Evolutionary conservation across 257 asterid genomes (phyloP).

Genomic region (Nicotiana knightiana): DNA sequence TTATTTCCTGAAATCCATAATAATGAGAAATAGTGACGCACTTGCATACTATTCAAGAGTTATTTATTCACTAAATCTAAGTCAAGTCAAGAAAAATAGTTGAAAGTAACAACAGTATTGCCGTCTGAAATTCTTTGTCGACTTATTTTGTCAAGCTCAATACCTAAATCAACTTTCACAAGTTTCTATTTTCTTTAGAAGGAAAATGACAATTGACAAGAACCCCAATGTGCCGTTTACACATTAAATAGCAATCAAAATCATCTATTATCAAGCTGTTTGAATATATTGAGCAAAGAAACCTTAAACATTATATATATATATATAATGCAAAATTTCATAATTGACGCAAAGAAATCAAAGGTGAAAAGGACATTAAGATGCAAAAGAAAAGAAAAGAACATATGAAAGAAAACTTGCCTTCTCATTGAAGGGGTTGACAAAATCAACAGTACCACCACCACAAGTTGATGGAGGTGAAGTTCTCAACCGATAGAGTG

Average conservation of each 20-base stretch:
- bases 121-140: neutral
- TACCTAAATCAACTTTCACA: neutral
- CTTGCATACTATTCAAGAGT: too few species aligned
- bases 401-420: slow-evolving; percentile 7
- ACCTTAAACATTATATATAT: neutral
- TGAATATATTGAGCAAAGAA: neutral
- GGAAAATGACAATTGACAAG: neutral
- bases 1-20: too few species aligned
- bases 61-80: neutral
- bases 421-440: slow-evolving; percentile 36
- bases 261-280: neutral
- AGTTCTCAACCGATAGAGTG: slow-evolving; percentile 41
- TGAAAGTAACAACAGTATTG: neutral
- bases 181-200: neutral
- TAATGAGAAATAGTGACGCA: too few species aligned
- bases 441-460: slow-evolving; percentile 62
- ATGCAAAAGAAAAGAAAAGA: neutral
- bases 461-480: slow-evolving; percentile 74
- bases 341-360: neutral
- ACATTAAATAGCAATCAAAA: neutral
- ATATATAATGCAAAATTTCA: neutral
- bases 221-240: neutral
- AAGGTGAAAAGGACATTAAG: neutral
- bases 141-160: neutral
- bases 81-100: neutral